phyloP scores from a whole-genome alignment of 2,329 filamentous ascomycete genomes.

The Calonectria hongkongensis region DNA sequence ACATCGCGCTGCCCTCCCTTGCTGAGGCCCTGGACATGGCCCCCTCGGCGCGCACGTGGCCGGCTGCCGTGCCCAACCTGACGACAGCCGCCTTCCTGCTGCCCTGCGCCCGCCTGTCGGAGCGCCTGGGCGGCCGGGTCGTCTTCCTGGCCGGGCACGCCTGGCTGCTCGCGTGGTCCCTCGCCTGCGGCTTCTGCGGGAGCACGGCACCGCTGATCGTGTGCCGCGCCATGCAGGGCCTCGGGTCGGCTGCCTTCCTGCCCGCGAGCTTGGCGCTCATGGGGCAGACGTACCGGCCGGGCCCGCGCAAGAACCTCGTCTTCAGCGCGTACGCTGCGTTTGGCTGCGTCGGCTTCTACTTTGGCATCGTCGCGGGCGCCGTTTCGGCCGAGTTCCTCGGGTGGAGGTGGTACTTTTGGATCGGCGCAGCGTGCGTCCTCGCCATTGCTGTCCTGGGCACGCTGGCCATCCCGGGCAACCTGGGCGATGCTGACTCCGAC shows the following conservation, averaged over 20 bases:
- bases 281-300: conserved; percentile 80
- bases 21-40: conserved; percentile 79
- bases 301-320: conserved; percentile 82
- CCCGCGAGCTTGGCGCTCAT: conserved; percentile 82
- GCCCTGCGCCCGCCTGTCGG: conserved; percentile 75
- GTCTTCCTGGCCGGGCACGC: conserved; percentile 75
- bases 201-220: conserved; percentile 81
- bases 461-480: conserved; percentile 61
- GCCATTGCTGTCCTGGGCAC: conserved; percentile 68
- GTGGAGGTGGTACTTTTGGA: conserved; percentile 83
- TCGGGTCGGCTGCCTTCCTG: conserved; percentile 80
- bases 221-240: conserved; percentile 82
- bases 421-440: conserved; percentile 69
- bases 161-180: conserved; percentile 81
- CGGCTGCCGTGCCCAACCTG: conserved; percentile 76
- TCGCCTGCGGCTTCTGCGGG: conserved; percentile 80
- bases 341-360: conserved; percentile 75
- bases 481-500: conserved; percentile 52
- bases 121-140: conserved; percentile 76
- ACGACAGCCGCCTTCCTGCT: conserved; percentile 76
- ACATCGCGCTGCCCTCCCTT: conserved; percentile 81
- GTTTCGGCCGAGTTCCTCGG: conserved; percentile 74
- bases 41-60: conserved; percentile 77
- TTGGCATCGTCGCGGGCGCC: conserved; percentile 81
- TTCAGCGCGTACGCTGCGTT: conserved; percentile 76